These are phyloP conservation scores for Ceratobasidium sp. DNA, from an alignment of 1,284 basidiomycete genomes.

Conservation along the genomic window DNA sequence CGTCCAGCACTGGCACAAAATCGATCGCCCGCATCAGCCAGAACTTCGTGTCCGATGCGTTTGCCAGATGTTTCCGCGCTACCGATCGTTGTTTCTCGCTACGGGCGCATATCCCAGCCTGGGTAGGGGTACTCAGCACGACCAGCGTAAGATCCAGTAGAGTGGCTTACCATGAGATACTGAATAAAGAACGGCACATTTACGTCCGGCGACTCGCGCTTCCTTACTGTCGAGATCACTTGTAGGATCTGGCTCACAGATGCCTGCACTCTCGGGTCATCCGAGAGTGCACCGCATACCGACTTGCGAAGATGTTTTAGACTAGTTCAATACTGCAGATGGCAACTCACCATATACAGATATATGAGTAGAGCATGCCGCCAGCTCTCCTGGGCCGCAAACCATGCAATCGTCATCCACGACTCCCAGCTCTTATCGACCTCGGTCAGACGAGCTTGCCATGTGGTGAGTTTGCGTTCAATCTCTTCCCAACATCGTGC, in stretches of 20 bases:
- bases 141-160: neutral
- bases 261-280: neutral
- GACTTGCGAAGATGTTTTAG: neutral
- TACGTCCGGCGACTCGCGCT: neutral
- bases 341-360: constrained; percentile 18
- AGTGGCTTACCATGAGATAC: constrained; percentile 20
- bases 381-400: constrained; percentile 26
- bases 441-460: neutral
- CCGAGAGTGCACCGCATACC: neutral
- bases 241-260: constrained; percentile 7
- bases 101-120: constrained; percentile 22
- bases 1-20: constrained; percentile 29
- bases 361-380: constrained; percentile 13
- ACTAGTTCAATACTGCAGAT: neutral
- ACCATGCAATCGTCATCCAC: constrained; percentile 5
- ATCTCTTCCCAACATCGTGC: neutral
- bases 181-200: constrained; percentile 15
- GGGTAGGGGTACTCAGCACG: neutral
- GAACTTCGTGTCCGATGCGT: neutral
- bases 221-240: constrained; percentile 1
- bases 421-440: neutral
- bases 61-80: neutral
- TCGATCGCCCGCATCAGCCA: constrained; percentile 16
- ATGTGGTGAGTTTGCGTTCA: constrained; percentile 1
- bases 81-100: constrained; percentile 19